These are phyloP conservation scores for Pichia heedii DNA, from an alignment of 805 yeast species.

Conservation along the genomic window DNA sequence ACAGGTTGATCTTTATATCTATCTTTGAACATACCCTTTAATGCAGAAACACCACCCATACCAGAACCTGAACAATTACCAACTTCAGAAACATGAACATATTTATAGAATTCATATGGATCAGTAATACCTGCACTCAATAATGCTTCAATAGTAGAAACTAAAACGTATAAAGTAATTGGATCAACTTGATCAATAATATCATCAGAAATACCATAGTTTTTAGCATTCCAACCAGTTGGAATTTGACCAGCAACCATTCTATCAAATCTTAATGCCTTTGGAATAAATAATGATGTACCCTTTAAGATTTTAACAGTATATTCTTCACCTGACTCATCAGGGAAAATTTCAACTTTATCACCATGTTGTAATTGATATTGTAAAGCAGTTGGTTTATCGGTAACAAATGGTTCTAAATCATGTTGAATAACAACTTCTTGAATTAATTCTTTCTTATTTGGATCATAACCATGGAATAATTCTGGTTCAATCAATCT, in stretches of 20 bases:
- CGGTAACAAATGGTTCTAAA: constrained; percentile 89
- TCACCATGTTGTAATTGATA: constrained; percentile 93
- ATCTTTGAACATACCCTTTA: constrained; percentile 96
- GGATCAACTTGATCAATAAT: constrained; percentile 93
- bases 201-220: constrained; percentile 93
- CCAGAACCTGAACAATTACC: constrained; percentile 99
- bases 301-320: constrained; percentile 88
- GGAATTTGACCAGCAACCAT: constrained; percentile 91
- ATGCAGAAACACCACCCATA: constrained; percentile 98
- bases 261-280: constrained; percentile 67
- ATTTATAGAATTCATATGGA: constrained; percentile 97
- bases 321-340: constrained; percentile 85
- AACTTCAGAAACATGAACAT: constrained; percentile 95
- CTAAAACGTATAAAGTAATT: constrained; percentile 84
- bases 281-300: constrained; percentile 84
- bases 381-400: constrained; percentile 91
- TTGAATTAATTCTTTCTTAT: constrained; percentile 86
- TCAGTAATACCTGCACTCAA: constrained; percentile 92
- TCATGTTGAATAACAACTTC: constrained; percentile 96
- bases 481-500: constrained; percentile 94
- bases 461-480: constrained; percentile 90
- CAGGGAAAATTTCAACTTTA: constrained; percentile 72
- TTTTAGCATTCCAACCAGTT: constrained; percentile 94
- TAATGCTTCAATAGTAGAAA: constrained; percentile 91
- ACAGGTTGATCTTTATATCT: constrained; percentile 89